phyloP scores from a whole-genome alignment of 2,329 filamentous ascomycete genomes.

The Tolypocladium ophioglossoides region DNA sequence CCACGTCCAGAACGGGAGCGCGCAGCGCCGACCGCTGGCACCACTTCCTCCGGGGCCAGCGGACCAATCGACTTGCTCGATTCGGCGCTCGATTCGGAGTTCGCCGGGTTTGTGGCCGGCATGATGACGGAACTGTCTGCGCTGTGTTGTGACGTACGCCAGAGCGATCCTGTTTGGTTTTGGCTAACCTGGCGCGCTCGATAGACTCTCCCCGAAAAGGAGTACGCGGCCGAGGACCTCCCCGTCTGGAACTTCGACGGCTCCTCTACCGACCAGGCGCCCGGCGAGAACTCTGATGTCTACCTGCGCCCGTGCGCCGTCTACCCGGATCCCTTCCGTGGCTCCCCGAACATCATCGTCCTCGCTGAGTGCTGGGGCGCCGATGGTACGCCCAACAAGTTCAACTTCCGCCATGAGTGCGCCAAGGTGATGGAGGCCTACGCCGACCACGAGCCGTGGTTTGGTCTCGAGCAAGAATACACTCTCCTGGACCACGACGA shows the following conservation, averaged over 20 bases:
- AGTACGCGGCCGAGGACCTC: slow-evolving; percentile 40
- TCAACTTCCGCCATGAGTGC: slow-evolving; percentile 92
- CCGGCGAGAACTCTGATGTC: slow-evolving; percentile 93
- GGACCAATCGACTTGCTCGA: not conserved
- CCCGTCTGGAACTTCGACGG: slow-evolving; percentile 53
- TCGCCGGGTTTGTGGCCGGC: not conserved
- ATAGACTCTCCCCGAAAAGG: slow-evolving; percentile 40
- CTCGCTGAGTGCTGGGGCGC: slow-evolving; percentile 90
- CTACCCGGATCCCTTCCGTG: slow-evolving; percentile 87
- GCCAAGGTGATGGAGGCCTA: slow-evolving; percentile 83
- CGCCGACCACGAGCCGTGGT: slow-evolving; percentile 81
- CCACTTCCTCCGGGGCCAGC: not conserved
- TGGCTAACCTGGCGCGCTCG: not conserved
- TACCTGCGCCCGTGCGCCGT: slow-evolving; percentile 86
- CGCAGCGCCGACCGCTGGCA: not conserved
- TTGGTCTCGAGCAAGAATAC: slow-evolving; percentile 97
- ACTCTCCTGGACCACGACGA: slow-evolving; percentile 65
- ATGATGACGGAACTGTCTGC: not conserved
- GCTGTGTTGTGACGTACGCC: not conserved
- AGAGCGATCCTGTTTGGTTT: not conserved
- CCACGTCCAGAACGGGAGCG: not conserved
- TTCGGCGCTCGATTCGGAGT: not conserved
- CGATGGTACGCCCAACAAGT: slow-evolving; percentile 94
- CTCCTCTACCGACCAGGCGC: slow-evolving; percentile 85
- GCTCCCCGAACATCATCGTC: slow-evolving; percentile 84